These are phyloP conservation scores for Fusarium zealandicum DNA, from an alignment of 2,329 filamentous ascomycete species.

Conservation along the genomic window DNA sequence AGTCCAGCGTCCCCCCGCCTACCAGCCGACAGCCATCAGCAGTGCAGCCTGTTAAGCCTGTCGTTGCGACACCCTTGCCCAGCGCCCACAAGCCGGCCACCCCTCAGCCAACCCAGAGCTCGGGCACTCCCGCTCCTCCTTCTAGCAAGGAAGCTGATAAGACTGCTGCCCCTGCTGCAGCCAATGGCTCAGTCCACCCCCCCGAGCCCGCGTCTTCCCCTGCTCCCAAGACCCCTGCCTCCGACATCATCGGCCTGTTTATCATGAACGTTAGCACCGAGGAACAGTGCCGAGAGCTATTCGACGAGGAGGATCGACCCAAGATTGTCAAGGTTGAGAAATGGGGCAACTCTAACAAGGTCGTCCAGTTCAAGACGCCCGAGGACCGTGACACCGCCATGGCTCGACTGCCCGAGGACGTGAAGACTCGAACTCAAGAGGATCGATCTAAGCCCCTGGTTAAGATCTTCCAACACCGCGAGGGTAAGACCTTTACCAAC, in stretches of 20 bases:
- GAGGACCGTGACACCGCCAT: constrained; percentile 85
- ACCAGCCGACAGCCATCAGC: constrained; percentile 49
- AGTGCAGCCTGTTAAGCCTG: constrained; percentile 53
- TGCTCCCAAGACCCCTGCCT: constrained; percentile 64
- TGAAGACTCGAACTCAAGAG: constrained; percentile 75
- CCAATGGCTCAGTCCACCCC: constrained; percentile 62
- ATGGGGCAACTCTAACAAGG: constrained; percentile 80
- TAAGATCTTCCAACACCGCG: constrained; percentile 80
- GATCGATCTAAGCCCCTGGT: constrained; percentile 82
- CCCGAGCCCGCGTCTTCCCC: constrained; percentile 64
- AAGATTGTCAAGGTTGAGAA: constrained; percentile 85
- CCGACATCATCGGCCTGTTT: constrained; percentile 84
- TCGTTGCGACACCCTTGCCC: constrained; percentile 47
- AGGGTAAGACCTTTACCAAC: constrained; percentile 60
- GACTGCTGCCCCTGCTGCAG: constrained; percentile 50
- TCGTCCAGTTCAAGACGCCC: constrained; percentile 81
- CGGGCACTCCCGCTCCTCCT: constrained; percentile 51
- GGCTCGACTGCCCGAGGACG: constrained; percentile 74
- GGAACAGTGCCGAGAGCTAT: constrained; percentile 82
- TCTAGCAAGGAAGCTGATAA: constrained; percentile 64
- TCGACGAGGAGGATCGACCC: constrained; percentile 80
- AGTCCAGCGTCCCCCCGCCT: constrained; percentile 45
- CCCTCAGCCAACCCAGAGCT: constrained; percentile 58
- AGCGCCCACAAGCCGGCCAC: constrained; percentile 52
- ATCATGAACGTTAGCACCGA: constrained; percentile 85